phyloP scores from a whole-genome alignment of 106 monocot species.

The Apostasia shenzhenica region DNA sequence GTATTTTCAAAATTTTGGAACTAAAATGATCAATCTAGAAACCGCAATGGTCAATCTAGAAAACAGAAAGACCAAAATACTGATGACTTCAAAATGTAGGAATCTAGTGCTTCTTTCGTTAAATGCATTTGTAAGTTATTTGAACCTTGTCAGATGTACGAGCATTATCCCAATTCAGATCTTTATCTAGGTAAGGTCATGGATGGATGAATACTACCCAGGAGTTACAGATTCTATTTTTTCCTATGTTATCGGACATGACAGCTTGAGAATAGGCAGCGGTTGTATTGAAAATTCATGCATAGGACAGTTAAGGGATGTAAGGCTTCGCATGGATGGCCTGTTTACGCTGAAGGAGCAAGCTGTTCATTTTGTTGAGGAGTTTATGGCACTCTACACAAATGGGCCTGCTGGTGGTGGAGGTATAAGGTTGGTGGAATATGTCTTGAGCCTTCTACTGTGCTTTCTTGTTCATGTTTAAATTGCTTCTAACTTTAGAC shows the following conservation, averaged over 20 bases:
- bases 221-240: slow-evolving; percentile 50
- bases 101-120: too few species aligned
- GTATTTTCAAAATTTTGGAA: too few species aligned
- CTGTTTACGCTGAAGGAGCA: slow-evolving; percentile 67
- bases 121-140: too few species aligned
- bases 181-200: slow-evolving; percentile 67
- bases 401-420: slow-evolving; percentile 99
- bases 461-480: slow-evolving; percentile 7
- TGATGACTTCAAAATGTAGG: too few species aligned
- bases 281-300: slow-evolving; percentile 4
- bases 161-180: not conserved
- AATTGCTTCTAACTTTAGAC: not conserved
- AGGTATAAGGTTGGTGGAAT: slow-evolving; percentile 58
- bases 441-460: not conserved
- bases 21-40: too few species aligned
- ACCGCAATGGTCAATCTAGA: too few species aligned
- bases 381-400: slow-evolving; percentile 90
- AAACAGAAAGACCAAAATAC: too few species aligned
- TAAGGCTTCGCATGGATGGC: slow-evolving; percentile 94
- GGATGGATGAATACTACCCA: slow-evolving; percentile 85
- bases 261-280: slow-evolving; percentile 66
- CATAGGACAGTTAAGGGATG: slow-evolving; percentile 36
- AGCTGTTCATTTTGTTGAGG: slow-evolving; percentile 54
- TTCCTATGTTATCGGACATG: slow-evolving; percentile 77
- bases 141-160: too few species aligned